phyloP scores from a whole-genome alignment of 345 rosid species.

The Conringia planisiliqua region DNA sequence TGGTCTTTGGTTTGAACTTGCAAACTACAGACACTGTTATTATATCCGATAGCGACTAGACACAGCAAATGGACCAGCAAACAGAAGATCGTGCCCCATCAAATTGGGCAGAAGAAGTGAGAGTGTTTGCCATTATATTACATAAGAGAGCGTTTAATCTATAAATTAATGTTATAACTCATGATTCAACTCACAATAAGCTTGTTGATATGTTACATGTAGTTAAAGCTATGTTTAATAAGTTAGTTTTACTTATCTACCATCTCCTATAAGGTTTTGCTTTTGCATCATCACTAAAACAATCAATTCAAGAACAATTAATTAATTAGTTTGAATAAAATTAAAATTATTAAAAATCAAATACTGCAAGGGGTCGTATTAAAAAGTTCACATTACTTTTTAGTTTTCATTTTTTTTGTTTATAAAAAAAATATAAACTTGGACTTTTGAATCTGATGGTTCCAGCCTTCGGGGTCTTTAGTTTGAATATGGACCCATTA shows the following conservation, averaged over 20 bases:
- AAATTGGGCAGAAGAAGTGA: slow-evolving; percentile 73
- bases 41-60: slow-evolving; percentile 93
- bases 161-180: neutral
- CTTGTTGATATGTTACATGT: neutral
- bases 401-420: neutral
- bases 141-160: neutral
- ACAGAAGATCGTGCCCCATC: slow-evolving; percentile 76
- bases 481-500: neutral
- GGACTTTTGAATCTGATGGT: neutral
- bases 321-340: neutral
- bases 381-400: neutral
- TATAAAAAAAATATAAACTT: neutral
- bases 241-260: neutral
- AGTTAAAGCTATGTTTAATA: neutral
- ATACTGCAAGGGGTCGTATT: neutral
- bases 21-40: slow-evolving; percentile 87
- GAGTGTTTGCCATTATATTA: slow-evolving; percentile 52
- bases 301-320: neutral
- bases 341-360: neutral
- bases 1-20: slow-evolving; percentile 82
- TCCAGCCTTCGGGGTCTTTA: neutral
- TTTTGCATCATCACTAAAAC: neutral
- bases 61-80: slow-evolving; percentile 95
- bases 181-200: neutral
- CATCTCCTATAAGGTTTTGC: neutral